phyloP scores from a whole-genome alignment of 441 rosid genomes.

The Theobroma grandiflorum region DNA sequence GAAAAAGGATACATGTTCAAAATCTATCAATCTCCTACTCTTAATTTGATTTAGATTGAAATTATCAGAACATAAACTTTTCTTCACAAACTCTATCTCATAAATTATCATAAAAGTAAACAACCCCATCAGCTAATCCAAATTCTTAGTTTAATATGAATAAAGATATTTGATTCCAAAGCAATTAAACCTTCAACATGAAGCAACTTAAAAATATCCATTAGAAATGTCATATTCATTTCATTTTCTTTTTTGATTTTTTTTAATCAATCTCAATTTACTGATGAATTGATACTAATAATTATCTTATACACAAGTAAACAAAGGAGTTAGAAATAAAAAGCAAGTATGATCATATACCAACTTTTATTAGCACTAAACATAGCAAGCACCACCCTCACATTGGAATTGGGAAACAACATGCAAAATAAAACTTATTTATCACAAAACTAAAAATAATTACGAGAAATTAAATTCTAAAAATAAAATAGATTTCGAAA shows the following conservation, averaged over 20 bases:
- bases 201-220: not conserved
- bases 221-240: too few relatives aligned
- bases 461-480: not conserved
- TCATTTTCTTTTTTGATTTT: too few relatives aligned
- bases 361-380: constrained; percentile 80
- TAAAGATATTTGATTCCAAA: not conserved
- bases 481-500: constrained; percentile 16
- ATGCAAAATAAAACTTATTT: constrained; percentile 35
- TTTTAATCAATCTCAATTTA: too few relatives aligned
- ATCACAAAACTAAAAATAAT: not conserved
- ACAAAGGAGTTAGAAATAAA: too few relatives aligned
- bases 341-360: constrained; percentile 32
- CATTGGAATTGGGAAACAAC: constrained; percentile 45
- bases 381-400: constrained; percentile 54
- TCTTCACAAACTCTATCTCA: not conserved
- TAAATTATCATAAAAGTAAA: not conserved
- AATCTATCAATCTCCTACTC: not conserved
- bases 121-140: not conserved
- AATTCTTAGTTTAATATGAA: not conserved
- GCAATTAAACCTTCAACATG: not conserved
- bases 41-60: not conserved
- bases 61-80: not conserved
- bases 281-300: not conserved
- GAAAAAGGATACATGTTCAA: not conserved
- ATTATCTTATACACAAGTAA: not conserved